Evolutionary conservation across 2,329 filamentous ascomycete genomes (phyloP), one percentile per base, ranked within the genome.

Genomic region (Botrytis galanthina): DNA sequence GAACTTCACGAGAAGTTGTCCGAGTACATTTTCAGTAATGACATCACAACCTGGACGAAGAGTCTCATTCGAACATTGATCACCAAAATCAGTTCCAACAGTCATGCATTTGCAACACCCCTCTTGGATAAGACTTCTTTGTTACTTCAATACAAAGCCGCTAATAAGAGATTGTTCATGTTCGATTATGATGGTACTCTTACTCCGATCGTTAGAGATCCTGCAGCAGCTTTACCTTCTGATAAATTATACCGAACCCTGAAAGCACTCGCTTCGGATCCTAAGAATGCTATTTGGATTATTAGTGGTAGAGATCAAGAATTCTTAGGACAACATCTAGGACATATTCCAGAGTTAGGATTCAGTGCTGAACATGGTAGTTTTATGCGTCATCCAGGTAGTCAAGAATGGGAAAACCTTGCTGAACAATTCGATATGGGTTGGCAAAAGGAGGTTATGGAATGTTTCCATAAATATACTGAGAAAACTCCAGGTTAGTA

Each of bases 111-210:
- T 73, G 89, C 91, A 5, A 98, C 95, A 1, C 95, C 95, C 0
- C 87, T 92, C 2, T 88, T 98, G 32, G 94, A 98, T 81, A 90
- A 91, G 51, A 86, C 90, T 5, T 86, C 89, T 75, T 83, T 98
- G 77, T 85, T 97, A 54, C 84, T 87, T 72, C 91, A 91, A 74
- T 98, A 98, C 82, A 89, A 90, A 74, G 85, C 87, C 57, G 90
- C 94, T 5, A 88, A 88, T 75, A 93, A 93, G 83, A 90, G 96
- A 18, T 86, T 99, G 4, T 97, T 98, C 85, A 95, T 99, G 93
- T 98, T 98, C 81, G 96, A 99, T 84, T 99, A 99, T 80, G 96
- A 99, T 81, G 96, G 96, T 66, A 99, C 96, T 0, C 87, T 99
- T 72, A 98, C 96, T 5, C 93, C 95, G 0, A 98, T 99, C 78